These are phyloP conservation scores for Graphilbum ipis-grandicollis DNA, from an alignment of 2,329 filamentous ascomycete species.

Conservation along the genomic window DNA sequence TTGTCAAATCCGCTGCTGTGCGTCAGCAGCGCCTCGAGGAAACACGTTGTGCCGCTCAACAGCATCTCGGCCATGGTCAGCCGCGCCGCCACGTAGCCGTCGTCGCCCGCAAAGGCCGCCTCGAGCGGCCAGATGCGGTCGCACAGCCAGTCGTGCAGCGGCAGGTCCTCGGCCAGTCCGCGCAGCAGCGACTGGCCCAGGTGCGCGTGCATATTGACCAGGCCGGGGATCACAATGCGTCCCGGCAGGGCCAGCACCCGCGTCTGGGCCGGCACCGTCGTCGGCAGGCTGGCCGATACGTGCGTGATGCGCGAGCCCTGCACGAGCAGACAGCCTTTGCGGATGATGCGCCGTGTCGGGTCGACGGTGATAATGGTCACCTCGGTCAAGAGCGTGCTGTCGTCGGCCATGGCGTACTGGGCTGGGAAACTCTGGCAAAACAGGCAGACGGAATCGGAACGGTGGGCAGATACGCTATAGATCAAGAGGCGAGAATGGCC, in stretches of 20 bases:
- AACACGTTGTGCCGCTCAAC: slow-evolving; percentile 29
- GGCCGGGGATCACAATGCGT: slow-evolving; percentile 28
- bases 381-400: slow-evolving; percentile 21
- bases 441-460: too few relatives aligned
- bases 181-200: slow-evolving; percentile 29
- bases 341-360: slow-evolving; percentile 22
- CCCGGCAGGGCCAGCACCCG: slow-evolving; percentile 16
- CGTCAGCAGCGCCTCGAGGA: slow-evolving; percentile 31
- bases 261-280: slow-evolving; percentile 10
- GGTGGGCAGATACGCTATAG: too few relatives aligned
- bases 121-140: slow-evolving; percentile 27
- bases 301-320: slow-evolving; percentile 18
- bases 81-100: slow-evolving; percentile 29
- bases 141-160: slow-evolving; percentile 31
- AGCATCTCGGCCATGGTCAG: slow-evolving; percentile 33
- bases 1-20: slow-evolving; percentile 12
- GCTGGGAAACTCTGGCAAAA: too few relatives aligned
- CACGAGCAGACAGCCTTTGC: slow-evolving; percentile 27
- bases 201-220: slow-evolving; percentile 33
- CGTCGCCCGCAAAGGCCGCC: slow-evolving; percentile 12
- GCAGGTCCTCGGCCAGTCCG: slow-evolving; percentile 29
- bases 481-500: too few relatives aligned
- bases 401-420: too few relatives aligned
- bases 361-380: slow-evolving; percentile 36
- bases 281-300: slow-evolving; percentile 21